Evolutionary conservation across 2,329 filamentous ascomycete genomes (phyloP).

Genomic region (Dryadomyces sulphureus): DNA sequence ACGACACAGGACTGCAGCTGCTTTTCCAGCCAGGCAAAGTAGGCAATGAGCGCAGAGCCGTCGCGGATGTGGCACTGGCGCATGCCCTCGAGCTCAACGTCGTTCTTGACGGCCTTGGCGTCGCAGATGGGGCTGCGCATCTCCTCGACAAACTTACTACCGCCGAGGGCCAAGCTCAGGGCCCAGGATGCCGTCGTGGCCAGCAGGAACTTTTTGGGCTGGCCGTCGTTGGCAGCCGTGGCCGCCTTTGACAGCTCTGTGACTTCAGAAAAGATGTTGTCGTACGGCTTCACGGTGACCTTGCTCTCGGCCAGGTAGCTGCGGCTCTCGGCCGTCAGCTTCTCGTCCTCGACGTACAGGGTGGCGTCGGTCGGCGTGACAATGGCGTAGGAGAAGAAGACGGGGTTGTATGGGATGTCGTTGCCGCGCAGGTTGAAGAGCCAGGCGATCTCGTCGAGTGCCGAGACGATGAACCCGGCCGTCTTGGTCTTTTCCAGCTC

Average conservation of each 20-base stretch:
- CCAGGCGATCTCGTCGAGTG: conserved; percentile 96
- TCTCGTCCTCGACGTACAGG: conserved; percentile 71
- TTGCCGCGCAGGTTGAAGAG: conserved; percentile 92
- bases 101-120: conserved; percentile 89
- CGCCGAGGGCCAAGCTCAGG: conserved; percentile 70
- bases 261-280: conserved; percentile 66
- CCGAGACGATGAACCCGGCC: conserved; percentile 76
- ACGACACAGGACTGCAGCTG: conserved; percentile 60
- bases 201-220: conserved; percentile 57
- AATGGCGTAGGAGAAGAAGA: conserved; percentile 94
- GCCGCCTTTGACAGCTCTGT: conserved; percentile 39
- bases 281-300: conserved; percentile 68
- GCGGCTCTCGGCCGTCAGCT: conserved; percentile 54
- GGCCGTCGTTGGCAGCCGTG: conserved; percentile 9
- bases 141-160: conserved; percentile 74
- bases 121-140: conserved; percentile 75
- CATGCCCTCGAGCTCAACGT: conserved; percentile 83
- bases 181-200: conserved; percentile 92
- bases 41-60: conserved; percentile 78
- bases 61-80: conserved; percentile 85
- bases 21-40: conserved; percentile 93
- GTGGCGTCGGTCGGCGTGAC: conserved; percentile 64
- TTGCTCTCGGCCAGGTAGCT: conserved; percentile 54
- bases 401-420: conserved; percentile 94
- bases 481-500: conserved; percentile 84